phyloP scores from a whole-genome alignment of 2,329 filamentous ascomycete genomes.

The Cordyceps fumosorosea region DNA sequence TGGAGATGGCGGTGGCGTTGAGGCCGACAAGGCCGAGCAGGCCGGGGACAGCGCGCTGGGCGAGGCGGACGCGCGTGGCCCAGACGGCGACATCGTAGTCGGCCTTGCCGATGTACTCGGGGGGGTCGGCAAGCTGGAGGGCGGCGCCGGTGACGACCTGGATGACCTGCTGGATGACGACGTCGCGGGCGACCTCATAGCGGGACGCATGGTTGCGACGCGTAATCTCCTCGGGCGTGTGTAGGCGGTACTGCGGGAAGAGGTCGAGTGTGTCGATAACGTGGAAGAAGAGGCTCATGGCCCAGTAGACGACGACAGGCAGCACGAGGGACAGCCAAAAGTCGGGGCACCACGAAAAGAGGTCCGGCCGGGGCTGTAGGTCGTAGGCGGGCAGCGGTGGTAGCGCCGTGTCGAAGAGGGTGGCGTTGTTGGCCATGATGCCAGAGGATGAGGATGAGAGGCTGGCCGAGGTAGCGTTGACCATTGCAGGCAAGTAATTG shows the following conservation, averaged over 20 bases:
- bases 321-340: conserved; percentile 68
- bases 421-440: conserved; percentile 46
- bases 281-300: conserved; percentile 79
- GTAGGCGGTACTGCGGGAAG: conserved; percentile 85
- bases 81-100: conserved; percentile 85
- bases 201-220: conserved; percentile 82
- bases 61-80: conserved; percentile 74
- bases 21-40: conserved; percentile 67
- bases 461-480: conserved; percentile 29
- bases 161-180: conserved; percentile 84
- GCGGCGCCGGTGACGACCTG: conserved; percentile 67
- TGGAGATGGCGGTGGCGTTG: conserved; percentile 67
- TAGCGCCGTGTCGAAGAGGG: conserved; percentile 51
- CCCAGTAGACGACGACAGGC: conserved; percentile 84
- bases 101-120: conserved; percentile 68
- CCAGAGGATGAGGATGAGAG: conserved; percentile 22
- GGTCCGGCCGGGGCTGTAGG: conserved; percentile 59
- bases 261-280: conserved; percentile 76
- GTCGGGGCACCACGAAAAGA: conserved; percentile 75
- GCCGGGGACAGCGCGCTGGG: conserved; percentile 69
- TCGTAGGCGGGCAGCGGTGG: conserved; percentile 83
- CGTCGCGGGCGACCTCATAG: conserved; percentile 82
- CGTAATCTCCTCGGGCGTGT: conserved; percentile 86
- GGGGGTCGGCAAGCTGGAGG: conserved; percentile 65
- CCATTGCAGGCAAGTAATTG: conserved; percentile 26